Evolutionary conservation across 768 basidiomycete species (phyloP).

Genomic region (Leccinum sublutescens): DNA sequence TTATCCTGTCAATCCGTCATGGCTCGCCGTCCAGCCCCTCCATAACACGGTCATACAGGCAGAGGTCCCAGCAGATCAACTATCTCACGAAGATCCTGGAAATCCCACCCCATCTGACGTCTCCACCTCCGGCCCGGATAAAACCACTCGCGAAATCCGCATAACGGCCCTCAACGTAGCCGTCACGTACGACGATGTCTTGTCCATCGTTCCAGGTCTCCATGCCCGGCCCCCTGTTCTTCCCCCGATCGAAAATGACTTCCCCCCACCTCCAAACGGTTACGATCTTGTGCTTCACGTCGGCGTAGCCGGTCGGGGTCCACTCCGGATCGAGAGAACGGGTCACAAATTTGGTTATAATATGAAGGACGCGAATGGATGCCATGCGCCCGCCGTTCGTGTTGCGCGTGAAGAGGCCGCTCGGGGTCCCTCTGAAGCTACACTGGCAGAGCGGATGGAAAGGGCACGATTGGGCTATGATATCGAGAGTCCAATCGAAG

Average conservation of each 20-base stretch:
- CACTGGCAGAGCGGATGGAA: conserved; percentile 29
- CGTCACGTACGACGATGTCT: conserved; percentile 56
- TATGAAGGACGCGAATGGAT: conserved; percentile 62
- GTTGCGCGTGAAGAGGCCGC: conserved; percentile 25
- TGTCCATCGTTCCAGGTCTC: conserved; percentile 53
- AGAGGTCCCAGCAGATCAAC: conserved; percentile 33
- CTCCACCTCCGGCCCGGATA: conserved; percentile 8
- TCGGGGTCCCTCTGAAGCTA: conserved; percentile 21
- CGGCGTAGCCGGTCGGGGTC: conserved; percentile 64
- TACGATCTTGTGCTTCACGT: conserved; percentile 74
- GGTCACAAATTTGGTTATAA: conserved; percentile 68
- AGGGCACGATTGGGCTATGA: conserved; percentile 30
- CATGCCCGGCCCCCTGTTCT: conserved; percentile 57
- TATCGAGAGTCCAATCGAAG: conserved; percentile 26
- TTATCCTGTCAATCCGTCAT: conserved; percentile 63
- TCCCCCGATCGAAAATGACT: conserved; percentile 39
- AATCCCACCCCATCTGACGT: neutral
- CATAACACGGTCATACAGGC: conserved; percentile 52
- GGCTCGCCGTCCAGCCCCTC: conserved; percentile 64
- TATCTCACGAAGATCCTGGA: conserved; percentile 16
- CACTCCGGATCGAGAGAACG: conserved; percentile 60
- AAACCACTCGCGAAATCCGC: conserved; percentile 45
- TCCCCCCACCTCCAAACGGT: conserved; percentile 42
- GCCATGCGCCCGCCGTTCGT: conserved; percentile 48
- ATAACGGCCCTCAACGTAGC: conserved; percentile 60